Conservation (phyloP, 345 rosid genomes). For the Arabidopsis arenosa region DNA sequence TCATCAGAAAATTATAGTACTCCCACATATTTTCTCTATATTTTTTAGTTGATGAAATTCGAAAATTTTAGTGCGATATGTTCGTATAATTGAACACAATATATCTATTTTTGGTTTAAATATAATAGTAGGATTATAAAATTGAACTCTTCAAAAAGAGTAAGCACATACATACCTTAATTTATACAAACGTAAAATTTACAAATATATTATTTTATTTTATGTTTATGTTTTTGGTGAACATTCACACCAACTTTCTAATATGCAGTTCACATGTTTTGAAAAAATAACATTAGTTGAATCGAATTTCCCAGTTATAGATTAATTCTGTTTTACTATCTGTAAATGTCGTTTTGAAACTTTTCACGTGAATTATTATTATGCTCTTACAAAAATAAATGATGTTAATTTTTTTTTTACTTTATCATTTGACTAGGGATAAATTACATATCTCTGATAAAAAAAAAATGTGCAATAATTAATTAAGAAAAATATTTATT, state of each 20-base stretch:
- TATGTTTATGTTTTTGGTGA: not conserved
- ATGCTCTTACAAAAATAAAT: too few relatives aligned
- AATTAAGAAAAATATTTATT: too few relatives aligned
- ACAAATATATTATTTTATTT: not conserved
- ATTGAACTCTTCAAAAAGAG: not conserved
- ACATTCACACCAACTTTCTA: not conserved
- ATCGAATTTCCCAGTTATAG: not conserved
- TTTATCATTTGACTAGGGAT: too few relatives aligned
- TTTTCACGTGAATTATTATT: too few relatives aligned
- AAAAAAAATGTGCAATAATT: too few relatives aligned
- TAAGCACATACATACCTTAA: not conserved
- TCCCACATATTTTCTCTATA: not conserved
- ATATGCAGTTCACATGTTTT: not conserved
- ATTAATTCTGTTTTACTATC: not conserved
- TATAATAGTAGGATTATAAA: not conserved
- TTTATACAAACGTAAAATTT: not conserved
- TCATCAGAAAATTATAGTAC: not conserved
- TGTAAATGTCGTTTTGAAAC: not conserved
- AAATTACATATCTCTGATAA: too few relatives aligned
- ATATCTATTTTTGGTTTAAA: not conserved
- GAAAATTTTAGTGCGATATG: not conserved
- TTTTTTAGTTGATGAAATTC: slow-evolving; percentile 2
- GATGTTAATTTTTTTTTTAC: too few relatives aligned
- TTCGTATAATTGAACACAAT: not conserved
- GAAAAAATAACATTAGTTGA: not conserved